Percentiles rank a stretch among this genome's conserved stretches.
These are phyloP conservation scores for Populus hybrid DNA, from an alignment of 441 rosid genomes.

Conservation along the genomic window DNA sequence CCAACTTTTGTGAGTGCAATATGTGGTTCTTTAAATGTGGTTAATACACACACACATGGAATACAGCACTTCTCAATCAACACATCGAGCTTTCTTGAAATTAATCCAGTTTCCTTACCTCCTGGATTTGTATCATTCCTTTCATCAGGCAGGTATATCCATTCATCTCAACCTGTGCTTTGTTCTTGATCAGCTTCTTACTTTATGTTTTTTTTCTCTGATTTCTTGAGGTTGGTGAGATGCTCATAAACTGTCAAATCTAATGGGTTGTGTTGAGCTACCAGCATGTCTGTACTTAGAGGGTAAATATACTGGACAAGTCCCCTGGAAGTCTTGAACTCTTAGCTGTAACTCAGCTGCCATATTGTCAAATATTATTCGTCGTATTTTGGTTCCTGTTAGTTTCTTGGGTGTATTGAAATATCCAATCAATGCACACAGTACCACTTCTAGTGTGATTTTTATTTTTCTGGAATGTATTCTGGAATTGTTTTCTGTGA, in stretches of 20 bases:
- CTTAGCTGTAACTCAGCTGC: neutral
- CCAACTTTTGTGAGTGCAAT: conserved; percentile 47
- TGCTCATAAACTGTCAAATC: conserved; percentile 1
- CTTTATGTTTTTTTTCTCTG: neutral
- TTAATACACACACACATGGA: conserved; percentile 33
- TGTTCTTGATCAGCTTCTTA: conserved; percentile 20
- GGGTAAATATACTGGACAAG: neutral
- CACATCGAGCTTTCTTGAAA: conserved; percentile 57
- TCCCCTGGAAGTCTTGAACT: neutral
- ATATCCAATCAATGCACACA: neutral
- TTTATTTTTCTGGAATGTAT: neutral
- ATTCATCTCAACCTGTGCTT: conserved; percentile 12
- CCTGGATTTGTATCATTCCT: conserved; percentile 53
- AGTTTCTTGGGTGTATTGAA: conserved; percentile 1
- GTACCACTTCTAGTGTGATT: neutral
- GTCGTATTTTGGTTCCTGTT: neutral
- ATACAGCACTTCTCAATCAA: conserved; percentile 53
- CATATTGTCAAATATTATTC: neutral
- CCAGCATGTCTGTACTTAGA: conserved; percentile 2
- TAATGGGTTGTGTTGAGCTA: neutral
- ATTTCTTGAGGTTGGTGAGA: conserved; percentile 2
- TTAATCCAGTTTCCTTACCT: conserved; percentile 36
- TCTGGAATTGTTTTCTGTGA: neutral
- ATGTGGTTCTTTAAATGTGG: conserved; percentile 41
- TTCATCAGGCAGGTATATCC: conserved; percentile 55